Conservation (phyloP, 2,329 filamentous ascomycete species). For the Trichoderma oligosporum region DNA sequence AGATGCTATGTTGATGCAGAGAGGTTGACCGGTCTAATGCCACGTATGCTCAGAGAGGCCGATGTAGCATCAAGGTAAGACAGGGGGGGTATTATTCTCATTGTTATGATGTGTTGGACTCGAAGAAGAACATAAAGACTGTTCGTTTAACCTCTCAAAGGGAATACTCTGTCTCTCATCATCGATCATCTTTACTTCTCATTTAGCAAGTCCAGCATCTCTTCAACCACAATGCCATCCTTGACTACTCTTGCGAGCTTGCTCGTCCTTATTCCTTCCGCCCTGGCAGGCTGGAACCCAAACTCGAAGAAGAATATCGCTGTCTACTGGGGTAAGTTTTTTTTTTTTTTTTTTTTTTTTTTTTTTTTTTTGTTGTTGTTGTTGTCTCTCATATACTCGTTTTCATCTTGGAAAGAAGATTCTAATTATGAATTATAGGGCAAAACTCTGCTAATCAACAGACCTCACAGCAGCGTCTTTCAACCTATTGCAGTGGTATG, state of each 20-base stretch:
- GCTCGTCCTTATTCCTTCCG: slow-evolving; percentile 29
- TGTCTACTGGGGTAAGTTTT: slow-evolving; percentile 60
- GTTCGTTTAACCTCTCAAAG: slow-evolving; percentile 7
- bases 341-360: not conserved
- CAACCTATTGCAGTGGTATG: slow-evolving; percentile 57
- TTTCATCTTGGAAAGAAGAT: too few species aligned
- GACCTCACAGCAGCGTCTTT: slow-evolving; percentile 51
- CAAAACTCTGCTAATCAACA: slow-evolving; percentile 58
- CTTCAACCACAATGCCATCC: slow-evolving; percentile 12
- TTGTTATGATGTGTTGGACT: not conserved
- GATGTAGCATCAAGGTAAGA: slow-evolving; percentile 17
- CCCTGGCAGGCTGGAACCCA: slow-evolving; percentile 43
- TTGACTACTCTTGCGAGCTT: slow-evolving; percentile 23
- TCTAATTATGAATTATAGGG: slow-evolving; percentile 29
- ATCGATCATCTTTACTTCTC: not conserved
- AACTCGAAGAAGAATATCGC: slow-evolving; percentile 52
- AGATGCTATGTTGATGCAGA: not conserved
- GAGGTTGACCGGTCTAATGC: not conserved
- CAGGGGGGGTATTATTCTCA: not conserved
- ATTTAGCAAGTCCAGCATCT: not conserved
- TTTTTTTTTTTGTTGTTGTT: not conserved
- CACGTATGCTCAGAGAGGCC: slow-evolving; percentile 10
- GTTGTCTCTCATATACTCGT: too few species aligned
- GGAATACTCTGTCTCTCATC: slow-evolving; percentile 3
- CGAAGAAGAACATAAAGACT: slow-evolving; percentile 7